Evolutionary conservation across 495 filamentous ascomycete genomes (phyloP), one percentile per base, ranked within the genome.

Genomic region (Aspergillus hancockii): DNA sequence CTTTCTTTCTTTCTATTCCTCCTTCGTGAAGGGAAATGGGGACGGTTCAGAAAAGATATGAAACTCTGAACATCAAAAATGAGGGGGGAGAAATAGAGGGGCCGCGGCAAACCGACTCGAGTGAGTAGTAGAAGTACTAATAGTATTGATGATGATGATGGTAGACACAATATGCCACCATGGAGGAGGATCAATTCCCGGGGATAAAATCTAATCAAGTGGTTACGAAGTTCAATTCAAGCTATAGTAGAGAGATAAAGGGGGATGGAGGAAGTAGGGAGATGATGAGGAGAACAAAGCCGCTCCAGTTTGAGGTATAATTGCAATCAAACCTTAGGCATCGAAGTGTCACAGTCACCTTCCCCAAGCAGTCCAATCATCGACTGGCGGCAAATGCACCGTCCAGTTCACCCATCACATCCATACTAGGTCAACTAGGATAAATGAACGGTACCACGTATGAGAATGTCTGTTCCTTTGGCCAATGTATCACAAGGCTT

Each of bases 181-280:
- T 8, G 2, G 8, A 4, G 3, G 32, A 36, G 32, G 13, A 36
- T 41, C 38, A 6, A 41, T 8, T 16, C 38, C 38, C 38, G 38
- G 16, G 38, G 38, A 47, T 47, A n/a, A 22, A 47, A 47, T 23
- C 19, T 7, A 23, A 47, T 23, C 43, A 23, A 47, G 13, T 1
- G 9, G 23, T 8, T 21, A 47, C 12, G 43, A 28, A 19, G 8
- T 14, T 47, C 43, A 47, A 47, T 23, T 47, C 19, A 23, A 23
- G n/a, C 43, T 43, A 43, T 43, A 43, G 6, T 14, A n/a, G 40
- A 13, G 40, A 13, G 22, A 51, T 28, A 13, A 12, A 25, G 13
- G 10, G n/a, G 34, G 38, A 55, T 63, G 49, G 50, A 63, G 58
- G 41, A 23, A 45, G 13, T 10, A n/a, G 43, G 30, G 28, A 49